Percentiles rank a stretch among this genome's conserved stretches.
Evolutionary conservation across 208 protist species (phyloP).

Genomic region (Crithidia thermophila): DNA sequence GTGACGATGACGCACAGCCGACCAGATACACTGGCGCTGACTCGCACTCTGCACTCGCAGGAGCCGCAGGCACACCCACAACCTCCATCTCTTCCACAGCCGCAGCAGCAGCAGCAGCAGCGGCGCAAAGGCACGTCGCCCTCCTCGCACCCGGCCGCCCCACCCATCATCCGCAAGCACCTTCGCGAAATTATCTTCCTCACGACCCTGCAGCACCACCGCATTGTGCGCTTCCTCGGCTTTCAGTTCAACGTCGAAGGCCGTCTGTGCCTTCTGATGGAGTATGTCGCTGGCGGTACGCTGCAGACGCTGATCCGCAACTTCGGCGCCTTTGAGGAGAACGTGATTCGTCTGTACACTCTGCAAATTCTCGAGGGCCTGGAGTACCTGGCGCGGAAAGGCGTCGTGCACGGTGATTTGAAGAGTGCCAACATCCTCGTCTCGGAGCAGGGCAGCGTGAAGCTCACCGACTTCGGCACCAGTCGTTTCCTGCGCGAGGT

Average conservation of each 20-base stretch:
- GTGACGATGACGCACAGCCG: not conserved
- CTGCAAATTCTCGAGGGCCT: slow-evolving; percentile 87
- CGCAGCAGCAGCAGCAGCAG: not conserved
- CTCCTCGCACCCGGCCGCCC: slow-evolving; percentile 6
- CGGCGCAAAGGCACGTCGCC: not conserved
- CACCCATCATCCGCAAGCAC: slow-evolving; percentile 39
- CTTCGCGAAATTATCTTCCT: slow-evolving; percentile 82
- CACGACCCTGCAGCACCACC: slow-evolving; percentile 66
- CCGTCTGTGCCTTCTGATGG: slow-evolving; percentile 84
- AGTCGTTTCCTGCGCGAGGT: slow-evolving; percentile 43
- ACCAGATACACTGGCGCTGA: not conserved
- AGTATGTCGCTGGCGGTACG: slow-evolving; percentile 90
- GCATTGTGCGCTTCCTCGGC: slow-evolving; percentile 88
- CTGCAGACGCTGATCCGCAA: slow-evolving; percentile 82
- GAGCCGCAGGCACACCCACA: not conserved
- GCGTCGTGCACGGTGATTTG: slow-evolving; percentile 86
- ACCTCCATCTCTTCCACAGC: not conserved
- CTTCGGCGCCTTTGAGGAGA: slow-evolving; percentile 87
- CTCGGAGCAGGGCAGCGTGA: slow-evolving; percentile 75
- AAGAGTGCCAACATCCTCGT: slow-evolving; percentile 91
- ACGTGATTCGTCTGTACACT: slow-evolving; percentile 84
- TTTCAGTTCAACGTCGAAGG: slow-evolving; percentile 50
- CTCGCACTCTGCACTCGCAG: not conserved
- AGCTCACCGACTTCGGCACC: slow-evolving; percentile 94
- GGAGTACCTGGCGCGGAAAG: slow-evolving; percentile 69